Conservation (phyloP, 306 rosid species). For the Cicer chorassanicum region DNA sequence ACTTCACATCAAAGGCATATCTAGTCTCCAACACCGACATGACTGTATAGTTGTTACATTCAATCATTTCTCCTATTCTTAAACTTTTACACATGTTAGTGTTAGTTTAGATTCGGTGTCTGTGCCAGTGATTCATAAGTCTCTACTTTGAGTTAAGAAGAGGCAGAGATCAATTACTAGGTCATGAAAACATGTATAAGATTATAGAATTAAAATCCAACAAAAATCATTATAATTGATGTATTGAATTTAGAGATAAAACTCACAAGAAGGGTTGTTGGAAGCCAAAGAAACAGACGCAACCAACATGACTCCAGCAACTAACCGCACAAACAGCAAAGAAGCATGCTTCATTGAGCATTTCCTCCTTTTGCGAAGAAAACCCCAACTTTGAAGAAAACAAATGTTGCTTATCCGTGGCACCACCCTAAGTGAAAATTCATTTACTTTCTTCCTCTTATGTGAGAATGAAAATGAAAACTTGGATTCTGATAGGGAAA, state of each 20-base stretch:
- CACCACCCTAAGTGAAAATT: conserved; percentile 47
- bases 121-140: background rate
- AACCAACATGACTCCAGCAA: conserved; percentile 71
- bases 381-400: conserved; percentile 46
- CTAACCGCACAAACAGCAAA: conserved; percentile 53
- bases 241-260: conserved; percentile 3
- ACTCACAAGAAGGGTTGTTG: conserved; percentile 64
- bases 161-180: background rate
- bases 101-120: background rate
- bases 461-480: conserved; percentile 28
- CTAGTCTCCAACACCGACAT: too few relatives aligned
- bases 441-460: conserved; percentile 33
- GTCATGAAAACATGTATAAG: background rate
- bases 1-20: background rate
- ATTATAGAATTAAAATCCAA: conserved; percentile 11
- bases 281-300: conserved; percentile 72
- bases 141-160: too few relatives aligned
- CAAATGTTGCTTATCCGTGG: conserved; percentile 39
- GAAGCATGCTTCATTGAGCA: conserved; percentile 52
- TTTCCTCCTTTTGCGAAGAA: conserved; percentile 45
- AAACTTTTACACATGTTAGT: background rate
- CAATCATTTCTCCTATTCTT: background rate
- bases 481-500: conserved; percentile 40
- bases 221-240: background rate
- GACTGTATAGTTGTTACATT: too few relatives aligned